phyloP scores from a whole-genome alignment of 345 rosid genomes.

The Eucalyptus brandiana region DNA sequence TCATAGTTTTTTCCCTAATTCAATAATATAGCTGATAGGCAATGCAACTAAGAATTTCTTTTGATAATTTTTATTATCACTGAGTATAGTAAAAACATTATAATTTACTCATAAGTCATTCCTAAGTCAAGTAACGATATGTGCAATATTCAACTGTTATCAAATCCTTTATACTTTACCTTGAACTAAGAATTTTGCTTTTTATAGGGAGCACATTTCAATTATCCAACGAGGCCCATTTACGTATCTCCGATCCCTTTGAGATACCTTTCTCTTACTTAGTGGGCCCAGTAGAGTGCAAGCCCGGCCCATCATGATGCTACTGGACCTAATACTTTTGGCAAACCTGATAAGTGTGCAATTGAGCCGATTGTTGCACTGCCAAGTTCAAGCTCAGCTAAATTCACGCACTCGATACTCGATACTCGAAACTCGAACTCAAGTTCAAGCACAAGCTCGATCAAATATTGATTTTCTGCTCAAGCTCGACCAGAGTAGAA shows the following conservation, averaged over 20 bases:
- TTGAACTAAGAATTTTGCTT: not conserved
- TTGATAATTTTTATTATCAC: not conserved
- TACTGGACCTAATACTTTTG: not conserved
- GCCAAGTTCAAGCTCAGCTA: not conserved
- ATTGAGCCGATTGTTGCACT: not conserved
- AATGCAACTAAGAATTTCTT: not conserved
- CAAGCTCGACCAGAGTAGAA: not conserved
- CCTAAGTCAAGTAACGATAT: not conserved
- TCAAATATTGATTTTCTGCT: not conserved
- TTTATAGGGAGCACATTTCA: not conserved
- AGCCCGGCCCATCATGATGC: not conserved
- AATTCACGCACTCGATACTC: not conserved
- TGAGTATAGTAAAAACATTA: not conserved
- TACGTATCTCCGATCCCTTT: not conserved
- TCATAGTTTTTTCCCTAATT: not conserved
- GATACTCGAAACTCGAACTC: not conserved
- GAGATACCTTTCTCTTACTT: not conserved
- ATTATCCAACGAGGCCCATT: not conserved
- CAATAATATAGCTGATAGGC: not conserved
- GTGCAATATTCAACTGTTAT: not conserved
- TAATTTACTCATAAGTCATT: not conserved
- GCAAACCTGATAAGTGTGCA: not conserved
- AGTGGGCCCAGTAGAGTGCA: not conserved
- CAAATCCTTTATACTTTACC: not conserved
- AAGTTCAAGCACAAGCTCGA: not conserved